Evolutionary conservation across 352 stramenopile species (phyloP).

Genomic region (Pythium pyrilobum): DNA sequence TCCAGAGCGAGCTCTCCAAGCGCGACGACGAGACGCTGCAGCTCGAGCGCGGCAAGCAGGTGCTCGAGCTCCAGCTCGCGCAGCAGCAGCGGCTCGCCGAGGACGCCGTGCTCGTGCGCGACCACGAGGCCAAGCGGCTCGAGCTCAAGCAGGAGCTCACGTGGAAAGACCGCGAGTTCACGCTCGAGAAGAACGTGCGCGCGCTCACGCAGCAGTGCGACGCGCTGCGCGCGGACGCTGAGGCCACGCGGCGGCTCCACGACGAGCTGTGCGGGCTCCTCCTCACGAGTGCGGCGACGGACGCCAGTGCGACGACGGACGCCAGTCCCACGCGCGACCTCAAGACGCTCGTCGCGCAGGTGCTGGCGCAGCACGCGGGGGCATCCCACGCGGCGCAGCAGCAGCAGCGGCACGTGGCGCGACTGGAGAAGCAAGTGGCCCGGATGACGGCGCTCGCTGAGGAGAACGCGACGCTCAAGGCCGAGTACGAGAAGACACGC

Average conservation of each 20-base stretch:
- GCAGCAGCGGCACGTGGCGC: constrained; percentile 7
- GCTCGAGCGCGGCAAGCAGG: constrained; percentile 16
- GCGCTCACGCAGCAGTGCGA: constrained; percentile 17
- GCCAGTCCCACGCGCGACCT: constrained; percentile 17
- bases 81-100: constrained; percentile 18
- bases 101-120: constrained; percentile 16
- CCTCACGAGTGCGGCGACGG: background rate
- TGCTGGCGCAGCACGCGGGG: background rate
- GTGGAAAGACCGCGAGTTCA: constrained; percentile 27
- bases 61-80: constrained; percentile 20
- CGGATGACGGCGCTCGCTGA: constrained; percentile 34
- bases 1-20: constrained; percentile 26
- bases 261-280: constrained; percentile 35
- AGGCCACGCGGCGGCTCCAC: constrained; percentile 26
- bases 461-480: constrained; percentile 47
- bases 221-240: constrained; percentile 10
- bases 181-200: constrained; percentile 22
- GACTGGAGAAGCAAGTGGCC: constrained; percentile 34
- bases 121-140: constrained; percentile 17
- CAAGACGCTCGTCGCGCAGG: constrained; percentile 30
- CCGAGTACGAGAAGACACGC: constrained; percentile 58
- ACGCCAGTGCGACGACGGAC: background rate
- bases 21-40: constrained; percentile 26
- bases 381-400: background rate
- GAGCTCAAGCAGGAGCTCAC: constrained; percentile 21